Conservation (phyloP, 2,329 filamentous ascomycete species). For the Alternaria angustiovoidea region DNA sequence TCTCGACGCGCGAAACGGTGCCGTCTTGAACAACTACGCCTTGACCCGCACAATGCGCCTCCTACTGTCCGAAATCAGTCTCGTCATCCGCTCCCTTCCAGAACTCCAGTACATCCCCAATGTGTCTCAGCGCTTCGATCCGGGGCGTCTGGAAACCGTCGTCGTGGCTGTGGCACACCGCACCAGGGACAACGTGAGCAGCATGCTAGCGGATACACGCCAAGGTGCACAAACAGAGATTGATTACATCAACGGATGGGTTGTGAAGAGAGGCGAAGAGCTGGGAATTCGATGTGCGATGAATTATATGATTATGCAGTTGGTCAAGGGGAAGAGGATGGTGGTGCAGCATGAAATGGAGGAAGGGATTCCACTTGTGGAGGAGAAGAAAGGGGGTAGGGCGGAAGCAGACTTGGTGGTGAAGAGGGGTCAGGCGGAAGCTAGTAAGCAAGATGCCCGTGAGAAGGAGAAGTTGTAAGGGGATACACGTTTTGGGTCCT, state of each 20-base stretch:
- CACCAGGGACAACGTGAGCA: slow-evolving; percentile 67
- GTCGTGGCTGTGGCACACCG: slow-evolving; percentile 62
- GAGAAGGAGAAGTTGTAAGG: not conserved
- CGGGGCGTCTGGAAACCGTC: slow-evolving; percentile 69
- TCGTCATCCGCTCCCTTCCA: slow-evolving; percentile 76
- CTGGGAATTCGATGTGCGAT: slow-evolving; percentile 75
- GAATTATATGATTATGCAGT: slow-evolving; percentile 75
- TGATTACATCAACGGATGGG: slow-evolving; percentile 87
- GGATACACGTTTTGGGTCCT: not conserved
- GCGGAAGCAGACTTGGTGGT: slow-evolving; percentile 6
- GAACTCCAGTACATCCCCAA: slow-evolving; percentile 72
- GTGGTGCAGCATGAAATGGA: slow-evolving; percentile 53
- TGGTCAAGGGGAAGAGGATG: slow-evolving; percentile 75
- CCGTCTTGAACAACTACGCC: slow-evolving; percentile 71
- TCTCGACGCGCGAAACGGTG: slow-evolving; percentile 77
- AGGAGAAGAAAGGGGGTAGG: slow-evolving; percentile 13
- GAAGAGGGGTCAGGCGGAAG: not conserved
- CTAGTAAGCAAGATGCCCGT: not conserved
- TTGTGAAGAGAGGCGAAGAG: slow-evolving; percentile 75
- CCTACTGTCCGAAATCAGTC: slow-evolving; percentile 76
- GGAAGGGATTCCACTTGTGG: slow-evolving; percentile 52
- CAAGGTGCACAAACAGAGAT: slow-evolving; percentile 73
- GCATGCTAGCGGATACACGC: slow-evolving; percentile 73
- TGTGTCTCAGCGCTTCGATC: slow-evolving; percentile 65
- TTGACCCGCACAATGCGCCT: slow-evolving; percentile 72